Conservation (phyloP, 495 filamentous ascomycete genomes). For the Hyaloscypha bicolor region DNA sequence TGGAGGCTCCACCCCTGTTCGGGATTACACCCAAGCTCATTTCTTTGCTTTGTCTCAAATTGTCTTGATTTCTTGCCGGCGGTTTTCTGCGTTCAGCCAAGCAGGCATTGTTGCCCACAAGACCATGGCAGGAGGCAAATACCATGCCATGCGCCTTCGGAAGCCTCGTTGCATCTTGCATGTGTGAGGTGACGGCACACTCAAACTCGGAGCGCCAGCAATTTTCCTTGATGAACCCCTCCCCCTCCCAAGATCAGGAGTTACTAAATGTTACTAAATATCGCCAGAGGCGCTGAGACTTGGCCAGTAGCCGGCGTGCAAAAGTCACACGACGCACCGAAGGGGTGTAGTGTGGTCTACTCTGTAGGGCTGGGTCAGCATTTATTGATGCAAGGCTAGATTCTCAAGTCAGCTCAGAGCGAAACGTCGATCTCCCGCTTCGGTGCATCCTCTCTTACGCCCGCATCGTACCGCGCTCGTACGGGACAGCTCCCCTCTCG, state of each 20-base stretch:
- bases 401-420: slow-evolving; percentile 12
- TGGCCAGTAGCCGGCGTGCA: neutral
- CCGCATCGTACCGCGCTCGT: too few species aligned
- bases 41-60: neutral
- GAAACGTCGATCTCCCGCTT: slow-evolving; percentile 13
- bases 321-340: neutral
- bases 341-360: slow-evolving; percentile 8
- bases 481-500: slow-evolving; percentile 3
- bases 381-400: slow-evolving; percentile 14
- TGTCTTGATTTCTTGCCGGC: neutral
- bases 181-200: neutral
- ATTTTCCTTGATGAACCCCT: neutral
- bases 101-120: slow-evolving; percentile 1
- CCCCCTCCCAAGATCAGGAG: neutral
- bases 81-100: slow-evolving; percentile 3
- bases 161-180: neutral
- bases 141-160: neutral
- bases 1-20: neutral
- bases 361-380: slow-evolving; percentile 18
- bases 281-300: slow-evolving; percentile 1
- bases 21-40: slow-evolving; percentile 1
- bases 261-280: too few species aligned
- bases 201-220: neutral
- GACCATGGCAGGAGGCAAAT: neutral
- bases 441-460: neutral